Conservation (phyloP, 2,329 filamentous ascomycete species). For the Fusarium armeniacum region DNA sequence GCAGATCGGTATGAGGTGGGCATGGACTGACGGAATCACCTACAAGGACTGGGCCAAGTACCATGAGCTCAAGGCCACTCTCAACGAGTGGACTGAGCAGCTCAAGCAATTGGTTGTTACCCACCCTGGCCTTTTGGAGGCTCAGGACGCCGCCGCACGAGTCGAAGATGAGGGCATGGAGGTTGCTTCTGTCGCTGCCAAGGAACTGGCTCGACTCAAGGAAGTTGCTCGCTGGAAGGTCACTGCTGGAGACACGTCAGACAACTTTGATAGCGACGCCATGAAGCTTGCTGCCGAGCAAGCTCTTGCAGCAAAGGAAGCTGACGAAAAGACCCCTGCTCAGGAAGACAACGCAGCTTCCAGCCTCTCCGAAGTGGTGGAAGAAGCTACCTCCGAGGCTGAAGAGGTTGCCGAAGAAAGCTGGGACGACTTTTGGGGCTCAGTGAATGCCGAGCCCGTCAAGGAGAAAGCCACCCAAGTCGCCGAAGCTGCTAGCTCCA, state of each 20-base stretch:
- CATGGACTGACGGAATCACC: constrained; percentile 93
- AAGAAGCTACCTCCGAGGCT: constrained; percentile 33
- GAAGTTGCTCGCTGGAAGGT: constrained; percentile 89
- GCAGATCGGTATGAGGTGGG: constrained; percentile 94
- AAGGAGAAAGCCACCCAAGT: constrained; percentile 28
- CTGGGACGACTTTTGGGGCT: constrained; percentile 41
- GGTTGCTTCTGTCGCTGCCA: constrained; percentile 81
- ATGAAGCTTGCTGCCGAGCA: constrained; percentile 70
- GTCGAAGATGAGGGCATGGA: constrained; percentile 85
- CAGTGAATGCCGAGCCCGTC: constrained; percentile 36
- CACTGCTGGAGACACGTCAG: constrained; percentile 76
- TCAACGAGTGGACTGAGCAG: constrained; percentile 87
- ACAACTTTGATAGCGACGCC: constrained; percentile 81
- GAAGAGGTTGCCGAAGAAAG: constrained; percentile 33
- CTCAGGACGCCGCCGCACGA: constrained; percentile 75
- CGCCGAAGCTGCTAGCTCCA: constrained; percentile 23
- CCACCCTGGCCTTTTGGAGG: constrained; percentile 77
- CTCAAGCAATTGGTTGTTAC: constrained; percentile 81
- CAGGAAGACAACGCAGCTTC: constrained; percentile 47
- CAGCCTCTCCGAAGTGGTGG: constrained; percentile 26
- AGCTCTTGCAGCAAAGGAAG: constrained; percentile 45
- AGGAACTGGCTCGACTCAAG: constrained; percentile 84
- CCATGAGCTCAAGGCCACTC: constrained; percentile 85
- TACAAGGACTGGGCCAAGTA: constrained; percentile 99
- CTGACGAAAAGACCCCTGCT: constrained; percentile 42